These are phyloP conservation scores for Macrophomina pseudophaseolina DNA, from an alignment of 2,329 filamentous ascomycete genomes.

Conservation along the genomic window DNA sequence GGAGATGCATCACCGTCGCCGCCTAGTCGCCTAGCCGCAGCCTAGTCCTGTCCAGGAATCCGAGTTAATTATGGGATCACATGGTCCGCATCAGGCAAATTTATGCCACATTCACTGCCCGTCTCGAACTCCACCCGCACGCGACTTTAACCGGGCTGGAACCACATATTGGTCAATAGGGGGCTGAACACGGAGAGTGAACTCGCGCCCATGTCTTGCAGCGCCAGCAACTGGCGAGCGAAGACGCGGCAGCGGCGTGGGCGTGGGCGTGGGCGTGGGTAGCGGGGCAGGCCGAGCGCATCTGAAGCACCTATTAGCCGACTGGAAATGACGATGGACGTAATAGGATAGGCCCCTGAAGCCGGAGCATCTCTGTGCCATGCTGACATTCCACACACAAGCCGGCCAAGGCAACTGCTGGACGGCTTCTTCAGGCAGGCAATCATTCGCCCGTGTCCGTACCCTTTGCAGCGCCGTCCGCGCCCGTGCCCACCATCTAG, in stretches of 20 bases:
- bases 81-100: neutral
- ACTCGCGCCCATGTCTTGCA: neutral
- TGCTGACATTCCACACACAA: conserved; percentile 10
- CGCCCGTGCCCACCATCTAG: neutral
- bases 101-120: conserved; percentile 5
- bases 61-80: neutral
- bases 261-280: neutral
- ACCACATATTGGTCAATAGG: conserved; percentile 9
- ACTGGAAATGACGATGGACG: conserved; percentile 26
- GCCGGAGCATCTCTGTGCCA: conserved; percentile 24
- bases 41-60: neutral
- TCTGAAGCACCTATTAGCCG: conserved; percentile 24
- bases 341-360: conserved; percentile 22
- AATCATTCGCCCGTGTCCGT: neutral
- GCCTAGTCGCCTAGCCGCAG: neutral
- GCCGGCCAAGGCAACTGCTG: conserved; percentile 9
- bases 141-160: conserved; percentile 10
- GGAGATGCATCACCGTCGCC: conserved; percentile 10
- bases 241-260: conserved; percentile 1
- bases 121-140: neutral
- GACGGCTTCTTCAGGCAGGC: conserved; percentile 11
- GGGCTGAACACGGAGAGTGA: neutral
- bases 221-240: neutral
- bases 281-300: conserved; percentile 1
- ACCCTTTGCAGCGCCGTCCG: neutral